Evolutionary conservation across 2,329 filamentous ascomycete species (phyloP), one percentile per base, ranked within the genome.

Genomic region (Pyrenophora tritici-repentis): DNA sequence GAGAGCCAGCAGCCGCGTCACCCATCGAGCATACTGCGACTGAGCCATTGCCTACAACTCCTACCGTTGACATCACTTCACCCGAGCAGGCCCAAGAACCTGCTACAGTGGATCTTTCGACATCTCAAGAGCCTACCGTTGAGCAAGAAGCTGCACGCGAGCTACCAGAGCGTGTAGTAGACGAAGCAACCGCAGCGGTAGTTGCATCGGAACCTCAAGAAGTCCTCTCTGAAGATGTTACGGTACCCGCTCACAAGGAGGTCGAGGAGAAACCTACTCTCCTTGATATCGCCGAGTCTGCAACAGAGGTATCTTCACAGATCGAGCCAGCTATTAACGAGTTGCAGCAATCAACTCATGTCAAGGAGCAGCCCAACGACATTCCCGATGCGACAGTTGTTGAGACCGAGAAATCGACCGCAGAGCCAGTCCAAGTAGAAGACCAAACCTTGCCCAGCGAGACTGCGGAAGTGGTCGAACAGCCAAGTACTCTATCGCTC

Each of bases 211-310:
- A 50, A 36, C 8, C 42, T 9, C 47, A 51, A 10, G 55, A 63
- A 8, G 17, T 45, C 36, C 26, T 33, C 5, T 31, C 43, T 18
- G 55, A 63, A 36, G 63, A 66, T 29, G 59, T 62, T 9, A 46
- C 16, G 40, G 31, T 53, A 1, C 32, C 53, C 4, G 34, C 51
- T 16, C 48, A 59, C 41, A 68, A 70, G 57, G 69, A 71, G 43
- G 50, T 40, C 20, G 64, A 65, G 41, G 58, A 59, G 16, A 51
- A 59, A 34, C 47, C 62, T 17, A 29, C 48, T 16, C 22, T 50
- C 6, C 31, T 48, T 13, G 62, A 62, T 17, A 16, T 32, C 7
- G 17, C 26, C 5, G 53, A 53, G 12, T 20, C 34, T 12, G 43
- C 47, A 14, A 20, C 14, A n/a, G 26, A 40, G 13, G 29, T 36